Evolutionary conservation across 2,329 filamentous ascomycete species (phyloP).

Genomic region (Claviceps arundinis): DNA sequence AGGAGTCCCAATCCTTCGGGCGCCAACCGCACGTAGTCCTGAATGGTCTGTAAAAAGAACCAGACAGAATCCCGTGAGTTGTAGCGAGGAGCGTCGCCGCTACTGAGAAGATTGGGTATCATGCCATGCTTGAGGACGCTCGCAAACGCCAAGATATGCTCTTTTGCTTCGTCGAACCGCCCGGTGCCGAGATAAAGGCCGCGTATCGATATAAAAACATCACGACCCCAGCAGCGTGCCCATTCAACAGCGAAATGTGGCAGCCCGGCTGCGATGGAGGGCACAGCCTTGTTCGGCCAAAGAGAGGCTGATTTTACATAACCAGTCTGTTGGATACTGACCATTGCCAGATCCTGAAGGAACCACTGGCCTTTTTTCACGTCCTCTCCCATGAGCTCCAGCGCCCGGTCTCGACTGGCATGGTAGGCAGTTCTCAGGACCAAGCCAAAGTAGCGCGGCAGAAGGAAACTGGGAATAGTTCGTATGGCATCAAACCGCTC

Average conservation of each 20-base stretch:
- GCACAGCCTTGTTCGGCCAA: conserved; percentile 73
- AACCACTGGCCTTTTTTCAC: conserved; percentile 77
- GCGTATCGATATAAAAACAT: conserved; percentile 90
- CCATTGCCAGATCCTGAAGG: conserved; percentile 75
- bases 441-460: conserved; percentile 87
- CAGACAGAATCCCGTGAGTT: conserved; percentile 94
- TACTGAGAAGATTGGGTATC: conserved; percentile 88
- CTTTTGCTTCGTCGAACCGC: conserved; percentile 74
- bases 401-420: conserved; percentile 63
- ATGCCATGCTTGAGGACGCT: conserved; percentile 96
- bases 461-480: conserved; percentile 71
- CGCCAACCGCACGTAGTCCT: conserved; percentile 76
- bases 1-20: conserved; percentile 65
- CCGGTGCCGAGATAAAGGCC: conserved; percentile 87
- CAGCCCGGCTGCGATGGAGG: conserved; percentile 79
- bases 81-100: conserved; percentile 76
- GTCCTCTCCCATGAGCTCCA: conserved; percentile 67
- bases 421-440: conserved; percentile 79
- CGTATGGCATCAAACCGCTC: conserved; percentile 78
- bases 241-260: conserved; percentile 90
- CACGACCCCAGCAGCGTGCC: conserved; percentile 93
- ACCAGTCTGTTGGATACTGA: conserved; percentile 83
- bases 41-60: conserved; percentile 95
- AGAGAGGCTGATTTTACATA: conserved; percentile 81
- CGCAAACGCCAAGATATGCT: conserved; percentile 89